These are phyloP conservation scores for Silene conica DNA, from an alignment of 148 eudicot genomes.

Conservation along the genomic window DNA sequence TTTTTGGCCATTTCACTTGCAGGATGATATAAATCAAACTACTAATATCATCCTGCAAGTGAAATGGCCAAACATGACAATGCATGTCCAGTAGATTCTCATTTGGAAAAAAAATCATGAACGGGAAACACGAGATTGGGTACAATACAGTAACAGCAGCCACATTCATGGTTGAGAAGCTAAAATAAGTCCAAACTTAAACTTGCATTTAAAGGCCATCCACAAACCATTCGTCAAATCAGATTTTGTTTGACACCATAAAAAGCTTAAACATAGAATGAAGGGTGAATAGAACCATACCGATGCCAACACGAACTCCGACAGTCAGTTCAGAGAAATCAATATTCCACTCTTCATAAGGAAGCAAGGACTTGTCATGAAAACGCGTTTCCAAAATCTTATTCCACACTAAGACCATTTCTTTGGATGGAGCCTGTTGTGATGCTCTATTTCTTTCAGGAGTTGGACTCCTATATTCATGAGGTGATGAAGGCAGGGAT, in stretches of 20 bases:
- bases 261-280: neutral
- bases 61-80: too few relatives aligned
- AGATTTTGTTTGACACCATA: neutral
- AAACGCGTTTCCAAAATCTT: conserved; percentile 65
- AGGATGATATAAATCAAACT: too few relatives aligned
- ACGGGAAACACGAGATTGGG: neutral
- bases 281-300: conserved; percentile 35
- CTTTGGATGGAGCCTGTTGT: conserved; percentile 37
- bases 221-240: neutral
- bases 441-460: conserved; percentile 43
- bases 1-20: too few relatives aligned
- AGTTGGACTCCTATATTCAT: conserved; percentile 51
- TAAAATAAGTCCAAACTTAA: too few relatives aligned
- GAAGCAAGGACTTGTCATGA: conserved; percentile 68
- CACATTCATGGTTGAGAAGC: neutral
- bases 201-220: neutral
- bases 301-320: conserved; percentile 98
- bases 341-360: conserved; percentile 94
- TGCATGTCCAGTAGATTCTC: too few relatives aligned
- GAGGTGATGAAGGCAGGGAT: conserved; percentile 95
- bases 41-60: too few relatives aligned
- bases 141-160: neutral
- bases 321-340: conserved; percentile 84
- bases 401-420: conserved; percentile 74
- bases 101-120: neutral